Base-by-base conservation (phyloP, 192 early-diverging fungal species). In the Mortierella claussenii region DNA sequence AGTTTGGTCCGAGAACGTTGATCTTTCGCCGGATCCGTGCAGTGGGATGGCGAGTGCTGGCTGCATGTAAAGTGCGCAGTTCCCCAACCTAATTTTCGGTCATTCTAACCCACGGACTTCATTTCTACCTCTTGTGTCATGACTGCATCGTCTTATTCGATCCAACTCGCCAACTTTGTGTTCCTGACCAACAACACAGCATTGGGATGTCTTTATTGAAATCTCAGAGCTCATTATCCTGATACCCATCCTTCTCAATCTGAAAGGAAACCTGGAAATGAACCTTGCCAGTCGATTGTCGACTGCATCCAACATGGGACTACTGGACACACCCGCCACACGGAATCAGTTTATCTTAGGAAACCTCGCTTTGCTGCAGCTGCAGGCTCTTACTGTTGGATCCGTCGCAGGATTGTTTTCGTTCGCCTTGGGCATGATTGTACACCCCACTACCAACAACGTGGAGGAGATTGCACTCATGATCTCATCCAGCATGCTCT, bases 261-360 rank as follows among this genome's bases (percentile, higher is more conserved):
- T 97, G 31, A 97, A 97, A 71, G 94, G 95, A 68, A 97, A 96
- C 81, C 83, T 96, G 21, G 95, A 97, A 80, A 91, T 96, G 84
- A 97, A 93, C 59, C 85, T 97, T 68, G 92, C 93, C 4, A 88
- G 94, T 15, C 86, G 95, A n/a, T 81, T 97, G 26, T 92, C 93
- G 3, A 96, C 94, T 7, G 87, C 83, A 79, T 81, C 89, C 2
- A 92, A 92, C 53, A 67, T 91, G 69, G 93, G 93, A 9, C 74
- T 83, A 31, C 81, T 94, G 24, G 88, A 90, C 52, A 56, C 65
- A 56, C 81, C 76, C 10, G 27, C 71, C 0, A 83, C 84, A 6
- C 69, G 89, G 1, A 81, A 85, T 43, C 48, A 69, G n/a, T 78
- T 93, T 8, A 80, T 95, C 33, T 79, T 80, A 55, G 92, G 93